Base-by-base conservation (phyloP, 352 stramenopile genomes). In the Pythium utonaiense region DNA sequence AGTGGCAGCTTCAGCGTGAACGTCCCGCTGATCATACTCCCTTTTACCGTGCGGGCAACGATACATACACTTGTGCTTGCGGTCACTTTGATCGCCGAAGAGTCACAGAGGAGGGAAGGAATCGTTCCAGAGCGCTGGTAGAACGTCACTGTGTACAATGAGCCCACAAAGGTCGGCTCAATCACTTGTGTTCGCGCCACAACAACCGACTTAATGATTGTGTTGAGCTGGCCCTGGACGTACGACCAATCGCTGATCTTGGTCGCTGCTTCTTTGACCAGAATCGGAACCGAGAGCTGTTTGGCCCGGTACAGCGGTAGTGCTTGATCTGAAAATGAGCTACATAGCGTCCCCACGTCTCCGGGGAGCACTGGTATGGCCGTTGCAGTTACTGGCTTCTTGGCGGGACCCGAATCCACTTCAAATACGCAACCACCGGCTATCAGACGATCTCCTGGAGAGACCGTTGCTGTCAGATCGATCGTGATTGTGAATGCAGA, bases 21-120 rank as follows among this genome's bases (percentile, higher is more conserved):
- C 0, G 69, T 79, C 1, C 85, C 85, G n/a, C 51, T 64, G 49
- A 92, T 86, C 70, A 86, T 80, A 40, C 85, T 94, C 0, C 85
- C 85, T 16, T 66, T 74, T 4, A 68, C 72, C 0, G 71, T 75
- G 27, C 73, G 62, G 0, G 59, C 52, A 1, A 86, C 76, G 5
- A 56, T 64, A 33, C 80, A 90, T 5, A 41, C 52, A 3, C 34
- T 42, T 0, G 54, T 58, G n/a, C 60, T 53, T 6, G 60, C 74
- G 2, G 73, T 79, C 7, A 81, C 52, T 8, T 30, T 34, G 44
- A 88, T 79, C 1, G 5, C 53, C 1, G 69, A 51, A 0, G n/a
- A 16, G 10, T 67, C 61, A 51, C 85, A 94, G 33, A 62, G 25
- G 16, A 94, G 21, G 3, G 89, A 13, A 0, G 85, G 81, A 3